Base-by-base conservation (phyloP, 352 stramenopile species). In the Globisporangium lucens region DNA sequence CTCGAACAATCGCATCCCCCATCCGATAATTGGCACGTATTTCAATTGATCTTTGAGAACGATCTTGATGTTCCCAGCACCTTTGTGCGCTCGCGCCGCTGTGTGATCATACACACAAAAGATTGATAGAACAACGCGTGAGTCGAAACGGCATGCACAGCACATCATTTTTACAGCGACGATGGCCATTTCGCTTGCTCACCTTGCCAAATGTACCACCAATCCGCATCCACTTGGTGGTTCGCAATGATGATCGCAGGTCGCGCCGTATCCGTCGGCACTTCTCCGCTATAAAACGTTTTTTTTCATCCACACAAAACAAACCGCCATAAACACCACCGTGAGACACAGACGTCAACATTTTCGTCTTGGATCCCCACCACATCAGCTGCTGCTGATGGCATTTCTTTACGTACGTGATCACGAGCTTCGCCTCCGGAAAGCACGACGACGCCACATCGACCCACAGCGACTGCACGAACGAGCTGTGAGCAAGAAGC, bases 171-270 rank as follows among this genome's bases (percentile, higher is more conserved):
- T 13, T 7, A 33, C 51, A 57, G 35, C 6, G 29, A 17, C 29
- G 35, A 13, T 59, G 20, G 12, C 8, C 35, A 22, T 12, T 27
- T 10, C 17, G 7, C n/a, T 17, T 8, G 70, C 56, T n/a, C 33
- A 79, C 74, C 61, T 69, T 95, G 85, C 85, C 93, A 97, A 55
- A 97, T 83, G 72, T 94, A 98, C 93, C 92, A 98, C 79, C 91
- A 98, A 78, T 98, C 95, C 12, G 83, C 89, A 73, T 98, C 90
- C 41, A 95, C 82, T 55, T 97, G 79, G 76, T 98, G 93, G 77
- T 98, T 98, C 8, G 79, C 87, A 30, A 98, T 87, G 67, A 98
- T 80, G 65, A 98, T 93, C 7, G 76, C 84, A 13, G 90, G 90
- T 17, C 90, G 89, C 12, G 85, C 71, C 22, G 72, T 72, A 64